Percentiles rank a stretch among this genome's conserved stretches.
Evolutionary conservation across 2,329 filamentous ascomycete genomes (phyloP).

Genomic region (Chaetoscypha palmicola): DNA sequence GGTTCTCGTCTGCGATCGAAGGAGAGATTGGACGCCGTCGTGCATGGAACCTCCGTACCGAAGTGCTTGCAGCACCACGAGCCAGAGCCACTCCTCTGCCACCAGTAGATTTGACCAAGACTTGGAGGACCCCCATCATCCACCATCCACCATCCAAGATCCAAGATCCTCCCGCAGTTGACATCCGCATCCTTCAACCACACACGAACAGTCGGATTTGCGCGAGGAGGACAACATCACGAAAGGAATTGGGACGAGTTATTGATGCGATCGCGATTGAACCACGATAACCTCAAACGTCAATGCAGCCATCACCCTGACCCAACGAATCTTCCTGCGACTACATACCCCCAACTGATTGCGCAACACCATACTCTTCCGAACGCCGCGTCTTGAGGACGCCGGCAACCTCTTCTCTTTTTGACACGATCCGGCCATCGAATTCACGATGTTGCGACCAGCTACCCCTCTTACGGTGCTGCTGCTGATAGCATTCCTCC

Average conservation of each 20-base stretch:
- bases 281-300: not conserved
- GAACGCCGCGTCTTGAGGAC: constrained; percentile 40
- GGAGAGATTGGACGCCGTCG: too few species aligned
- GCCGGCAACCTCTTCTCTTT: constrained; percentile 31
- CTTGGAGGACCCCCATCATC: not conserved
- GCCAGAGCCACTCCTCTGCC: not conserved
- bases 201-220: too few species aligned
- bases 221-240: not conserved
- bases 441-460: constrained; percentile 60
- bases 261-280: constrained; percentile 9
- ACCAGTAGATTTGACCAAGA: too few species aligned
- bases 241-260: not conserved
- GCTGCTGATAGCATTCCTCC: constrained; percentile 75
- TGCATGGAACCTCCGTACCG: too few species aligned
- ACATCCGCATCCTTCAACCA: not conserved
- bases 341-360: not conserved
- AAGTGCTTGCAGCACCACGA: not conserved
- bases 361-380: not conserved
- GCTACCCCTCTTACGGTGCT: constrained; percentile 85
- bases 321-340: too few species aligned
- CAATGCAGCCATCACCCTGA: constrained; percentile 9
- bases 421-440: constrained; percentile 16
- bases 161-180: not conserved
- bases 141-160: not conserved
- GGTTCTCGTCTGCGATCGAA: too few species aligned